These are phyloP conservation scores for Babesia bovis DNA, from an alignment of 169 alveolate genomes.

Conservation along the genomic window DNA sequence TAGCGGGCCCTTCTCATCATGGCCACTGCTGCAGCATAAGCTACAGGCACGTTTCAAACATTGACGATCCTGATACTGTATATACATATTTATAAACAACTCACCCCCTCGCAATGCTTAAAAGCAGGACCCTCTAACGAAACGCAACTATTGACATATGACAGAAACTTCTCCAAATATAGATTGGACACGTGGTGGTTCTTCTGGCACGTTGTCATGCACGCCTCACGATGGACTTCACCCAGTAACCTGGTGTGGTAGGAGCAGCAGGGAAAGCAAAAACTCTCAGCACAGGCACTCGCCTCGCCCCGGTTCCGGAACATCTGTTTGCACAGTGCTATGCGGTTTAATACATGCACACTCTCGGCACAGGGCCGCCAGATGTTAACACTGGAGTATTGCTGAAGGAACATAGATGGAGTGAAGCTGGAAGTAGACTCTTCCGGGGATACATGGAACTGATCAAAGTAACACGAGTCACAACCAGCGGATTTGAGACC, in stretches of 20 bases:
- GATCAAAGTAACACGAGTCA: conserved; percentile 60
- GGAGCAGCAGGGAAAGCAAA: conserved; percentile 74
- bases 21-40: conserved; percentile 60
- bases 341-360: conserved; percentile 68
- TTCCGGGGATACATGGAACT: conserved; percentile 39
- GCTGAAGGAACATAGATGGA: conserved; percentile 35
- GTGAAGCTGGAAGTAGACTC: conserved; percentile 6
- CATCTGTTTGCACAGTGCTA: conserved; percentile 66
- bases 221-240: conserved; percentile 63
- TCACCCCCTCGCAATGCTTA: conserved; percentile 63
- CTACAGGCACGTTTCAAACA: conserved; percentile 56
- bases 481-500: conserved; percentile 61
- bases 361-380: conserved; percentile 75
- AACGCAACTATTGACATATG: conserved; percentile 47
- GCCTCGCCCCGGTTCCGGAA: conserved; percentile 63
- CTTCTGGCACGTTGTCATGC: conserved; percentile 67
- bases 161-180: conserved; percentile 28
- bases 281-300: conserved; percentile 64
- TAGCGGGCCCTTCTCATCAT: conserved; percentile 39
- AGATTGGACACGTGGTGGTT: conserved; percentile 62
- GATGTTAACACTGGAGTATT: conserved; percentile 46
- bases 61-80: conserved; percentile 24
- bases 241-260: conserved; percentile 74
- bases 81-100: neutral
- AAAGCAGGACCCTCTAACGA: conserved; percentile 57